Evolutionary conservation across 441 rosid genomes (phyloP).

Genomic region (Erodium texanum): DNA sequence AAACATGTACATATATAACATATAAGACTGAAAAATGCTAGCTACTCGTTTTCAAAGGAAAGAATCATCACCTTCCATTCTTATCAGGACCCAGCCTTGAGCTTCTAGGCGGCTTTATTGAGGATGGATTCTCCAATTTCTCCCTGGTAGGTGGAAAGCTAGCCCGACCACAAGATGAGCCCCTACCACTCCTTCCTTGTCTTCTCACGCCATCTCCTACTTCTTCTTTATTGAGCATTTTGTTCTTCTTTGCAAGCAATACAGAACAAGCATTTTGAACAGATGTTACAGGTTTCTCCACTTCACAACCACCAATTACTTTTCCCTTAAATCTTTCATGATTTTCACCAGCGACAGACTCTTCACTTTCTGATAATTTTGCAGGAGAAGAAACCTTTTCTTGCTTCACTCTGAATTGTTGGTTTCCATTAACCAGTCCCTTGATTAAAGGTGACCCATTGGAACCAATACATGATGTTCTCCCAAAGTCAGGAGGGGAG

Average conservation of each 20-base stretch:
- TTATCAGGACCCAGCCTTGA: slow-evolving; percentile 55
- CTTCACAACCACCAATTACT: slow-evolving; percentile 43
- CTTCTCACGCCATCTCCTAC: slow-evolving; percentile 60
- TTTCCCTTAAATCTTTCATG: slow-evolving; percentile 48
- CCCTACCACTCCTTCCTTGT: slow-evolving; percentile 73
- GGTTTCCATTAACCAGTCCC: slow-evolving; percentile 33
- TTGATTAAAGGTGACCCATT: slow-evolving; percentile 36
- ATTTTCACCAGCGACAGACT: slow-evolving; percentile 74
- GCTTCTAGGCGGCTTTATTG: slow-evolving; percentile 44
- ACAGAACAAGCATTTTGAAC: slow-evolving; percentile 45
- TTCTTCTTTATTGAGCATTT: slow-evolving; percentile 43
- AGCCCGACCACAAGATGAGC: slow-evolving; percentile 43
- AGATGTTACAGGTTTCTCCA: slow-evolving; percentile 31
- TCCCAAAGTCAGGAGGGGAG: slow-evolving; percentile 49
- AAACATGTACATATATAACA: slow-evolving; percentile 20
- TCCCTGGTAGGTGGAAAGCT: slow-evolving; percentile 40
- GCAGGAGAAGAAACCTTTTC: slow-evolving; percentile 63
- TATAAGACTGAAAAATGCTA: slow-evolving; percentile 8
- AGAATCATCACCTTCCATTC: slow-evolving; percentile 37
- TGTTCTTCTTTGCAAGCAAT: slow-evolving; percentile 49
- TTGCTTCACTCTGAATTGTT: slow-evolving; percentile 52
- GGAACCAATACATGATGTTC: slow-evolving; percentile 44
- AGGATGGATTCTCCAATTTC: slow-evolving; percentile 50
- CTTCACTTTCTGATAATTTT: slow-evolving; percentile 81
- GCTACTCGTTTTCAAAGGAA: slow-evolving; percentile 10